phyloP scores from a whole-genome alignment of 805 yeast genomes.

The Lipomyces anomalus region DNA sequence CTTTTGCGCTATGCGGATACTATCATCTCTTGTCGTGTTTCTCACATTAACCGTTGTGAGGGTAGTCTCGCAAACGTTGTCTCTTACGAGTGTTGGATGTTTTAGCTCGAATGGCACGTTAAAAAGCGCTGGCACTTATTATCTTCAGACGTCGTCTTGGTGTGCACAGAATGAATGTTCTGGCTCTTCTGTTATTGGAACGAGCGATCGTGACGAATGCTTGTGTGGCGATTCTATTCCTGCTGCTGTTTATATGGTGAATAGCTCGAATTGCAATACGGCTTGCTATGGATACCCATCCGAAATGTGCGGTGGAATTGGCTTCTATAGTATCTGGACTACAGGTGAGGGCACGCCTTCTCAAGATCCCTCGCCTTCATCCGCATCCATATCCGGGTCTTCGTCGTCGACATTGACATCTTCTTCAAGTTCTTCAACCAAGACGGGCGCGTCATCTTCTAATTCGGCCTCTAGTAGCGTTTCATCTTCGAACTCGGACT shows the following conservation, averaged over 20 bases:
- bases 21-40: too few relatives aligned
- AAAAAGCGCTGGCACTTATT: conserved; percentile 43
- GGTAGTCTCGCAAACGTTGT: too few relatives aligned
- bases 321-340: conserved; percentile 36
- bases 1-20: too few relatives aligned
- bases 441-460: too few relatives aligned
- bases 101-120: conserved; percentile 37
- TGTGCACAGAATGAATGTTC: conserved; percentile 50
- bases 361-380: too few relatives aligned
- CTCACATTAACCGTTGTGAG: too few relatives aligned
- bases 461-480: conserved; percentile 14
- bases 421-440: too few relatives aligned
- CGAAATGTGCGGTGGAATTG: conserved; percentile 53
- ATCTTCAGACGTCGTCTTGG: conserved; percentile 54
- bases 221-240: conserved; percentile 56
- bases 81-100: conserved; percentile 30
- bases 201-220: conserved; percentile 51
- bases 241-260: conserved; percentile 25
- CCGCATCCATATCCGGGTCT: conserved; percentile 18
- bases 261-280: conserved; percentile 38
- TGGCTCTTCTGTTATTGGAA: conserved; percentile 43
- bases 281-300: conserved; percentile 57
- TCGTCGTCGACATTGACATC: conserved; percentile 6
- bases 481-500: conserved; percentile 27
- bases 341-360: conserved; percentile 24